Evolutionary conservation across 2,329 filamentous ascomycete genomes (phyloP).

Genomic region (Cordyceps pruinosa): DNA sequence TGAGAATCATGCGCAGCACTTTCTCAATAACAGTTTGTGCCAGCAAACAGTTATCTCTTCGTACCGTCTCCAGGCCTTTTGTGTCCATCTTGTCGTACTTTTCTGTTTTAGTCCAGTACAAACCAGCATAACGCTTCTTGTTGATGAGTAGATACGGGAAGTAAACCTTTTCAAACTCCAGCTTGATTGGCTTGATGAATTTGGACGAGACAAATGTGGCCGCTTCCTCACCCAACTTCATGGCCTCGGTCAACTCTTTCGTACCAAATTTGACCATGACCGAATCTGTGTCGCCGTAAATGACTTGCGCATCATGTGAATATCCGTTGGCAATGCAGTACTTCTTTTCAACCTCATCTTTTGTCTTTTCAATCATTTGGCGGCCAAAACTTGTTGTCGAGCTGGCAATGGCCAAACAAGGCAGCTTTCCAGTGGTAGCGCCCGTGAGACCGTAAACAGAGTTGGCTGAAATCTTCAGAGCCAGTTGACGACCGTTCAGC

Average conservation of each 20-base stretch:
- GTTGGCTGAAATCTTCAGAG: constrained; percentile 94
- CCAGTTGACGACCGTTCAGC: constrained; percentile 91
- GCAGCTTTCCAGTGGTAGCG: constrained; percentile 90
- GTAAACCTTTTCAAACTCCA: constrained; percentile 99
- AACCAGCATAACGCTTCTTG: constrained; percentile 97
- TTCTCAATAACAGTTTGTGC: constrained; percentile 98
- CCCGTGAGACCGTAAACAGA: constrained; percentile 96
- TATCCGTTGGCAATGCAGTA: constrained; percentile 95
- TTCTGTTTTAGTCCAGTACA: constrained; percentile 91
- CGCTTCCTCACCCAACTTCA: constrained; percentile 93
- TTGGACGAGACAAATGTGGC: constrained; percentile 82
- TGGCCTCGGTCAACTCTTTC: constrained; percentile 75
- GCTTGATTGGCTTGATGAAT: constrained; percentile 94
- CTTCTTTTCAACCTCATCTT: constrained; percentile 83
- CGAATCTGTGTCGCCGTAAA: constrained; percentile 98
- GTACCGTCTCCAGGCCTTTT: constrained; percentile 97
- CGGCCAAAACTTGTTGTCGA: constrained; percentile 96
- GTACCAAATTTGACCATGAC: constrained; percentile 99
- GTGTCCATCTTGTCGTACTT: constrained; percentile 99
- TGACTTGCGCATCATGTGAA: constrained; percentile 87
- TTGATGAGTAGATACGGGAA: constrained; percentile 98
- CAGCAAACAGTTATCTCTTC: constrained; percentile 89
- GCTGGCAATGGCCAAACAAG: constrained; percentile 89
- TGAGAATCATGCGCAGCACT: constrained; percentile 88
- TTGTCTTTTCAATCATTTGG: constrained; percentile 98